Conservation (phyloP, 305 asterid genomes). For the Solanum hybrid region DNA sequence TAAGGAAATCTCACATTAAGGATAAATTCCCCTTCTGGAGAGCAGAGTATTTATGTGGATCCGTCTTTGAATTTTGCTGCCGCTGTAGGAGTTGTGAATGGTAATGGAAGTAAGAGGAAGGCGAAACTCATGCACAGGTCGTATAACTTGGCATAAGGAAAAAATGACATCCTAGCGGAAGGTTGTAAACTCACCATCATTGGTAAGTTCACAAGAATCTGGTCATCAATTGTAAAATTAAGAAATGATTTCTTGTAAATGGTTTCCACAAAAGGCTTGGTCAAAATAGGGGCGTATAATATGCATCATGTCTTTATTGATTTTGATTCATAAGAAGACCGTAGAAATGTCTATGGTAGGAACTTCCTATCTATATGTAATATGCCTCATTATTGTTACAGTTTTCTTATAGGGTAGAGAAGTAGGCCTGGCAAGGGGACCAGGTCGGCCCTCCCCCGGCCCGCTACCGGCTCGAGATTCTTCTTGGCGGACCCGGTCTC, state of each 20-base stretch:
- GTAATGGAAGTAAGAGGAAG: neutral
- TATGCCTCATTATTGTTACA: neutral
- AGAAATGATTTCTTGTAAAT: neutral
- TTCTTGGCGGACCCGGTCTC: too few relatives aligned
- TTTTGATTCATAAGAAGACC: neutral
- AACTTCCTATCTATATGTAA: too few relatives aligned
- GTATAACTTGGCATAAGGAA: neutral
- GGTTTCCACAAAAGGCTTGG: neutral
- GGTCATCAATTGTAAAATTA: neutral
- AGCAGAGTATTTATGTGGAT: neutral
- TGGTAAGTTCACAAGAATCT: neutral
- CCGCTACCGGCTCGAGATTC: too few relatives aligned
- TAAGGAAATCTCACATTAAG: neutral
- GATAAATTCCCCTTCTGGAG: neutral
- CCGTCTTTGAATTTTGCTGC: neutral
- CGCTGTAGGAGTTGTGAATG: neutral
- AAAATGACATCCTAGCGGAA: neutral
- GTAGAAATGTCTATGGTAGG: too few relatives aligned
- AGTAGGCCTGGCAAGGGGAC: too few relatives aligned
- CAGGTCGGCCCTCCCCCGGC: too few relatives aligned
- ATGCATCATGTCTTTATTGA: neutral
- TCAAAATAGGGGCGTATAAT: neutral
- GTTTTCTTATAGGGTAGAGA: neutral
- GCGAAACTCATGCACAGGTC: neutral
- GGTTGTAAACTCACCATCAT: neutral